Evolutionary conservation across 2,329 filamentous ascomycete genomes (phyloP).

Genomic region (Ceratocystis cacaofunesta): DNA sequence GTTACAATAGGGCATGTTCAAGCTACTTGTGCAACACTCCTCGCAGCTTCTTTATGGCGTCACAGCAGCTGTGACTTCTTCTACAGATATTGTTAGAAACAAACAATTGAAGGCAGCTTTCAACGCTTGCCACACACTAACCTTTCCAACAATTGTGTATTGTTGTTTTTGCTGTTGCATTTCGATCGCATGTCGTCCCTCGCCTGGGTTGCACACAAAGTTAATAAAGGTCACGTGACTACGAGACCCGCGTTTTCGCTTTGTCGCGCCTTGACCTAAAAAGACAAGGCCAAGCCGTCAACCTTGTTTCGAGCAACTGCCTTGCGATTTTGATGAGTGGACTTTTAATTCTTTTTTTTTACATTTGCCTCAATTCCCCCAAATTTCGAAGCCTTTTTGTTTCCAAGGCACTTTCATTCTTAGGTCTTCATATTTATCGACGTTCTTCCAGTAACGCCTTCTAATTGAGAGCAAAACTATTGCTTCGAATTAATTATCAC

Average conservation of each 20-base stretch:
- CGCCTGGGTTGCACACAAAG: neutral
- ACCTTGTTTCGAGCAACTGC: neutral
- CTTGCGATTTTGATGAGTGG: neutral
- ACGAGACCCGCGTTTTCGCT: conserved; percentile 10
- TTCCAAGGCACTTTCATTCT: neutral
- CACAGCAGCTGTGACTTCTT: neutral
- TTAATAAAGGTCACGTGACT: conserved; percentile 8
- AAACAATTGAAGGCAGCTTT: neutral
- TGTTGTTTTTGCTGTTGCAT: neutral
- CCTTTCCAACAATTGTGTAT: neutral
- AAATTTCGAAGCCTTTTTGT: neutral
- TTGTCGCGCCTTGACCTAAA: neutral
- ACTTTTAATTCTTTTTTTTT: neutral
- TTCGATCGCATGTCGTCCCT: neutral
- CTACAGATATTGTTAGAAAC: no score
- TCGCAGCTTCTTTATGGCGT: neutral
- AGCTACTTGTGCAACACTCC: neutral
- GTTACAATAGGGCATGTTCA: neutral
- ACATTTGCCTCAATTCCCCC: neutral
- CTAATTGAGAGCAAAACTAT: neutral
- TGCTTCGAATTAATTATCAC: neutral
- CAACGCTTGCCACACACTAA: no score
- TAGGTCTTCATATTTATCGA: neutral
- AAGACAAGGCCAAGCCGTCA: neutral
- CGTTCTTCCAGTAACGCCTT: neutral